Percentiles rank a stretch among this genome's conserved stretches.
phyloP scores from a whole-genome alignment of 164 flowering plant genomes.

The Vitis labrusca region DNA sequence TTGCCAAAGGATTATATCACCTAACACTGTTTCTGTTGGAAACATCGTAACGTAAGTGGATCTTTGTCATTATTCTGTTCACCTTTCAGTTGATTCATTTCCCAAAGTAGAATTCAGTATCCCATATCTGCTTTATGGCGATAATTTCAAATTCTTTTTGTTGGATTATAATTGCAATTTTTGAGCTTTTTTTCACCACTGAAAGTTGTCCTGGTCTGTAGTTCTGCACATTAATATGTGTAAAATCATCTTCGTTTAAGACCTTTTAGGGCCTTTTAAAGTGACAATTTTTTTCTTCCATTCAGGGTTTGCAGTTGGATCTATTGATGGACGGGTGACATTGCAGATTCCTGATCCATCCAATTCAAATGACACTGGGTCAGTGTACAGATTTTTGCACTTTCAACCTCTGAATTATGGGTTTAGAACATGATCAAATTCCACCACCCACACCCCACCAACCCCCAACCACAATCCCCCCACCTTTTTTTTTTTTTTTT shows the following conservation, averaged over 20 bases:
- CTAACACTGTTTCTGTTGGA: too few relatives aligned
- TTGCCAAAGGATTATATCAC: not conserved
- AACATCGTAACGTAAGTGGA: too few relatives aligned
- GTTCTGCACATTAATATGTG: not conserved
- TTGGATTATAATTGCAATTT: too few relatives aligned
- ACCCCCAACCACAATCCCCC: too few relatives aligned
- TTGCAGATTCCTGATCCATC: conserved; percentile 39
- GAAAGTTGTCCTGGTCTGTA: not conserved
- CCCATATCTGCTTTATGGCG: too few relatives aligned
- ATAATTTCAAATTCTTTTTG: too few relatives aligned
- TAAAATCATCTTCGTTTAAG: not conserved
- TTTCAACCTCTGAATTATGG: not conserved
- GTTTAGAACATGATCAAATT: too few relatives aligned
- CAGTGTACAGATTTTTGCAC: conserved; percentile 8
- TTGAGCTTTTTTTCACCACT: not conserved
- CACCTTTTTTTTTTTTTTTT: too few relatives aligned
- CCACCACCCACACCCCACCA: too few relatives aligned
- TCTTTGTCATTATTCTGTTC: too few relatives aligned
- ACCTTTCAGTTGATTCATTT: too few relatives aligned
- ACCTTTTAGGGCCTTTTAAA: not conserved
- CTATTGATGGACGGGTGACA: conserved; percentile 78
- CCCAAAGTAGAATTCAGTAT: too few relatives aligned
- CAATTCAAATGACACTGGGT: conserved; percentile 51
- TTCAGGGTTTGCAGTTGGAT: conserved; percentile 83
- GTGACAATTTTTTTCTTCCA: not conserved